A percentile compares a stretch with the other conserved stretches of the same genome.
Conservation (phyloP, 2,329 filamentous ascomycete genomes). For the Colletotrichum sp. region DNA sequence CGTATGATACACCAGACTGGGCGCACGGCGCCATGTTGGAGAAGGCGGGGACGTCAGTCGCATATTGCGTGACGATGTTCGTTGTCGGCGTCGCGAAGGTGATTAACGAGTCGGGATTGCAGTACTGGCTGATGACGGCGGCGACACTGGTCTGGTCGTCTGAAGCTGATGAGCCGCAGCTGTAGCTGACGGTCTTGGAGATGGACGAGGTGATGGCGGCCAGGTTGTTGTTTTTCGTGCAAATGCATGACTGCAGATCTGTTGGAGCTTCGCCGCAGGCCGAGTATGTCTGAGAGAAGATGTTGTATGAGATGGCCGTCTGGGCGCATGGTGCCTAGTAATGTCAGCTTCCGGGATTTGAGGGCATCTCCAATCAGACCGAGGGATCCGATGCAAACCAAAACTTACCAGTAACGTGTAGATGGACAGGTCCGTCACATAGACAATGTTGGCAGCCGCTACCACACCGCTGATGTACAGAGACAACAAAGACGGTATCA, state of each 20-base stretch:
- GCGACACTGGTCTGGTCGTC: conserved; percentile 54
- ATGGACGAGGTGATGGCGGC: conserved; percentile 42
- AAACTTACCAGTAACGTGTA: conserved; percentile 44
- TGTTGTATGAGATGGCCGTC: conserved; percentile 47
- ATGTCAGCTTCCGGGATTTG: neutral
- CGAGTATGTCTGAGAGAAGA: conserved; percentile 46
- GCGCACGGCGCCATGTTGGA: conserved; percentile 50
- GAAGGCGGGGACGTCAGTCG: conserved; percentile 53
- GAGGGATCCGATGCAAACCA: neutral
- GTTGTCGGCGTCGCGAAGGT: conserved; percentile 46
- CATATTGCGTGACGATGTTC: conserved; percentile 48
- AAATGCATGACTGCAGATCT: conserved; percentile 57
- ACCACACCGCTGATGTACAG: neutral
- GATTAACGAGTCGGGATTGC: conserved; percentile 43
- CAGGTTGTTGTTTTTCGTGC: conserved; percentile 49
- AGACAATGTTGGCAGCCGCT: conserved; percentile 34
- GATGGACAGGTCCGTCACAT: conserved; percentile 49
- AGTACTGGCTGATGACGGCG: conserved; percentile 52
- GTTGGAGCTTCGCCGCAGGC: conserved; percentile 48
- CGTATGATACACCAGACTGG: conserved; percentile 38
- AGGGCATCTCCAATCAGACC: neutral
- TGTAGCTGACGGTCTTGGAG: conserved; percentile 42
- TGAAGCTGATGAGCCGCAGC: conserved; percentile 51
- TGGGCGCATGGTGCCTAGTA: conserved; percentile 55
- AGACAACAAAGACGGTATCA: neutral